Percentiles rank a stretch among this genome's conserved stretches.
Evolutionary conservation across 2,329 filamentous ascomycete species (phyloP).

Genomic region (Trichophyton simii): DNA sequence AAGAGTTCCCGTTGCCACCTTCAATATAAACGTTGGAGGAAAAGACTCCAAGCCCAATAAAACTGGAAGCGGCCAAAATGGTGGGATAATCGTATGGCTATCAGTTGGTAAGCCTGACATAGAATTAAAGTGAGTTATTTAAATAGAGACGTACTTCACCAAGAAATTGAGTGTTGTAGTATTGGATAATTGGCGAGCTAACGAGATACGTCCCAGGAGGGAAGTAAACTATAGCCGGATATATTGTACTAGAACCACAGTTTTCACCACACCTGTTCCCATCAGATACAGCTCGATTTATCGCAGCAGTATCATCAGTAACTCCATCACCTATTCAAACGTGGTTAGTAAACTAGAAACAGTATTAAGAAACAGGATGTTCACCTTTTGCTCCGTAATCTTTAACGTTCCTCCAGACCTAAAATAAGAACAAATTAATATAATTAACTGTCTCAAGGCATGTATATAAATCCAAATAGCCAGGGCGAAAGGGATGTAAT

Average conservation of each 20-base stretch:
- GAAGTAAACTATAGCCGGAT: constrained; percentile 74
- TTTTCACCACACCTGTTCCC: constrained; percentile 56
- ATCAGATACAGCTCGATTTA: constrained; percentile 63
- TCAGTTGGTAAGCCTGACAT: not conserved
- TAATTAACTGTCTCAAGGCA: not conserved
- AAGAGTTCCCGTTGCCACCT: not conserved
- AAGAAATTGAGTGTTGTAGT: constrained; percentile 17
- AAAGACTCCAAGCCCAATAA: constrained; percentile 16
- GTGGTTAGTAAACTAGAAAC: not conserved
- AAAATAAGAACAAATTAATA: not conserved
- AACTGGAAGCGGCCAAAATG: constrained; percentile 16
- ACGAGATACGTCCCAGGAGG: constrained; percentile 39
- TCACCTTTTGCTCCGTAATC: constrained; percentile 51
- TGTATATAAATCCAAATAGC: no score
- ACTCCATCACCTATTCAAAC: constrained; percentile 39
- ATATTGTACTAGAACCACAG: constrained; percentile 70
- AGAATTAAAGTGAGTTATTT: not conserved
- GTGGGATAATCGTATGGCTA: constrained; percentile 12
- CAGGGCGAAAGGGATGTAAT: no score
- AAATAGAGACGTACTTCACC: constrained; percentile 11
- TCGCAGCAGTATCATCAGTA: constrained; percentile 75
- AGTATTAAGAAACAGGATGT: not conserved
- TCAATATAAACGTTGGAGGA: constrained; percentile 16
- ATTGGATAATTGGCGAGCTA: constrained; percentile 16
- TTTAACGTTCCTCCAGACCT: constrained; percentile 60